Evolutionary conservation across 2,329 filamentous ascomycete species (phyloP).

Genomic region (Aspergillus sp.): DNA sequence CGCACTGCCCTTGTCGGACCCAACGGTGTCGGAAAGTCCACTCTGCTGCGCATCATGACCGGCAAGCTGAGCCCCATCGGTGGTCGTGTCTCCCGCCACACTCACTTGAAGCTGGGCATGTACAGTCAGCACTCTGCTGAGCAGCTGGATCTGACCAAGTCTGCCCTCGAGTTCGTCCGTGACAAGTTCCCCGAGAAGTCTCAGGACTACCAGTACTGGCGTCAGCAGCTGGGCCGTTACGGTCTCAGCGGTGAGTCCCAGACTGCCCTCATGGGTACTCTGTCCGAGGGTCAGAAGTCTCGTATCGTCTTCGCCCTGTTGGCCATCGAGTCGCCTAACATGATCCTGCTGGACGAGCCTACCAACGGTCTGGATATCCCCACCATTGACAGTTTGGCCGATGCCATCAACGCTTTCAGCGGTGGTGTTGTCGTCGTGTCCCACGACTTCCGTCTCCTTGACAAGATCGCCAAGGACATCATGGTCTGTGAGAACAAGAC

Average conservation of each 20-base stretch:
- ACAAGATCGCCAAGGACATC: conserved; percentile 99
- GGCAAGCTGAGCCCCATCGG: conserved; percentile 84
- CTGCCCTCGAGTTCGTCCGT: conserved; percentile 92
- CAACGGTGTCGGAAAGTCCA: conserved; percentile 99
- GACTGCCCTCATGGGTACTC: conserved; percentile 94
- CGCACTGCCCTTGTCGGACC: conserved; percentile 94
- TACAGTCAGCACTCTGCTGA: conserved; percentile 99
- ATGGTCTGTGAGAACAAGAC: conserved; percentile 99
- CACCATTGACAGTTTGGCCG: conserved; percentile 94
- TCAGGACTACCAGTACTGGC: conserved; percentile 99
- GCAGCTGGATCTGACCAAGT: conserved; percentile 98
- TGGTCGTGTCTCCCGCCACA: conserved; percentile 85
- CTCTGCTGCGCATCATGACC: conserved; percentile 92
- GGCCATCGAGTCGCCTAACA: conserved; percentile 94
- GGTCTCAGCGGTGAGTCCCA: conserved; percentile 90
- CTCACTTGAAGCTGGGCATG: conserved; percentile 95
- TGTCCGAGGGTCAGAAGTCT: conserved; percentile 96
- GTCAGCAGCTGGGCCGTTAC: conserved; percentile 93
- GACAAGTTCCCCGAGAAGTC: conserved; percentile 88
- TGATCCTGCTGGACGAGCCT: conserved; percentile 96
- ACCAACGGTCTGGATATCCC: conserved; percentile 99
- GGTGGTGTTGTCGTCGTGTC: conserved; percentile 97
- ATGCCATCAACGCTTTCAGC: conserved; percentile 94
- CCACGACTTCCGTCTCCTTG: conserved; percentile 97
- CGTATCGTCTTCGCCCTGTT: conserved; percentile 97